Conservation (phyloP, 208 protist genomes). For the Kentomonas sorsogonicus region DNA sequence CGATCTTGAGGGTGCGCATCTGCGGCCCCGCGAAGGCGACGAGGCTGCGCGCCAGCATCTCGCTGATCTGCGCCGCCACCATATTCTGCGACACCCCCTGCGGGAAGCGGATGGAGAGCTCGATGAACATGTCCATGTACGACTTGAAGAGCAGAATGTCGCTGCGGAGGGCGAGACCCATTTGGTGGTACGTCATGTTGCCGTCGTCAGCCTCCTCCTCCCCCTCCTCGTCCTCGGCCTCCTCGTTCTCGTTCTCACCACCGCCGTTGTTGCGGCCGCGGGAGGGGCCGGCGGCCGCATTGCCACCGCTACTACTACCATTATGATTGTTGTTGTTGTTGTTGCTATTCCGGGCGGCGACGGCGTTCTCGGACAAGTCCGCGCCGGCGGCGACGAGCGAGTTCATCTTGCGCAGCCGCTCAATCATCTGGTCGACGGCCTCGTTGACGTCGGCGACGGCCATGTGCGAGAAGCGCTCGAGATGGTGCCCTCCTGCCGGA, state of each 20-base stretch:
- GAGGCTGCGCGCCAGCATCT: slow-evolving; percentile 82
- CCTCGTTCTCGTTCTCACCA: slow-evolving; percentile 16
- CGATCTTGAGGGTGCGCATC: slow-evolving; percentile 73
- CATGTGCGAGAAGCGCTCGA: slow-evolving; percentile 90
- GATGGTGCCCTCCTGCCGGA: slow-evolving; percentile 58
- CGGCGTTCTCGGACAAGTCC: slow-evolving; percentile 53
- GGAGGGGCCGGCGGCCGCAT: not conserved
- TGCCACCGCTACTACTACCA: too few species aligned
- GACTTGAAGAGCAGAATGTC: slow-evolving; percentile 74
- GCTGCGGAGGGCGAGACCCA: slow-evolving; percentile 58
- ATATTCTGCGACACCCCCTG: slow-evolving; percentile 84
- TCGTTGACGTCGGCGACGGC: slow-evolving; percentile 82
- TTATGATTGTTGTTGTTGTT: not conserved
- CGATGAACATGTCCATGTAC: slow-evolving; percentile 82
- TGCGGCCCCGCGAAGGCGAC: slow-evolving; percentile 76
- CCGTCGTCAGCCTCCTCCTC: slow-evolving; percentile 37
- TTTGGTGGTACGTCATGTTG: slow-evolving; percentile 63
- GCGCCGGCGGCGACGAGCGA: slow-evolving; percentile 55
- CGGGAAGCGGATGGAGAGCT: slow-evolving; percentile 68
- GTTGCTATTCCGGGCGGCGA: slow-evolving; percentile 6
- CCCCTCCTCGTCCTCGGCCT: slow-evolving; percentile 27
- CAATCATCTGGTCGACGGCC: slow-evolving; percentile 77
- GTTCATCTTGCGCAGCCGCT: slow-evolving; percentile 80
- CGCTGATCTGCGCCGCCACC: slow-evolving; percentile 81
- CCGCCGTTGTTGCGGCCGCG: slow-evolving; percentile 6